Base-by-base conservation (phyloP, 129 eudicot genomes). In the Chrysanthemum makinoi region DNA sequence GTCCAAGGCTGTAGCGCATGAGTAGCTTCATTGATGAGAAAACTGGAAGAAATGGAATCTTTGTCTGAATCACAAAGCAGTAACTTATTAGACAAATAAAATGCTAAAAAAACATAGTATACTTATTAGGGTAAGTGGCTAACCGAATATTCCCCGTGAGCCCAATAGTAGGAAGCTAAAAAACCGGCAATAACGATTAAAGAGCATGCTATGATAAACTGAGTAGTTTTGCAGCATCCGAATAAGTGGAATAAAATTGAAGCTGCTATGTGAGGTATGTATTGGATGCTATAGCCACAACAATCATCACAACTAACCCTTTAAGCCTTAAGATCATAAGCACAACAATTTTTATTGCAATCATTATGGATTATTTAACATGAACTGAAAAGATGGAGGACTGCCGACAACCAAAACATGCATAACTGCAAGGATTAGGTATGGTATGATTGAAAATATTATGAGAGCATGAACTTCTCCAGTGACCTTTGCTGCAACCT, bases 401-500 rank as follows among this genome's bases (percentile, higher is more conserved):
- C 91, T 15, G 96, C 98, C 10, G 95, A 82, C 35, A 94, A 48
- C 98, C 98, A 94, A 70, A 94, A 72, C 96, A 94, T 94, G 75
- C 81, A 89, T 89, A 59, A 94, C 81, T 49, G 98, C 95, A 62
- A 94, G 90, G 12, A 87, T 70, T 16, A 68, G 56, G 65, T 87
- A 94, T 2, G 98, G 98, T 62, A 89, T 80, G 46, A 83, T 68
- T 16, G 98, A 96, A 62, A 89, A 94, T 24, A 94, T 84, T 59
- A 94, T 94, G 26, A 94, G 82, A 2, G 98, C 98, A 55, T 86
- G 96, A 76, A 94, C 95, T 82, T 94, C 98, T 81, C 98, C 98
- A 46, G 89, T 89, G 75, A 94, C 98, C 80, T 94, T 94, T n/a
- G 98, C 96, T 76, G 98, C 98, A 72, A 94, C 98, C 98, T 94